Base-by-base conservation (phyloP, 2,329 filamentous ascomycete genomes). In the Trichoderma sp. region DNA sequence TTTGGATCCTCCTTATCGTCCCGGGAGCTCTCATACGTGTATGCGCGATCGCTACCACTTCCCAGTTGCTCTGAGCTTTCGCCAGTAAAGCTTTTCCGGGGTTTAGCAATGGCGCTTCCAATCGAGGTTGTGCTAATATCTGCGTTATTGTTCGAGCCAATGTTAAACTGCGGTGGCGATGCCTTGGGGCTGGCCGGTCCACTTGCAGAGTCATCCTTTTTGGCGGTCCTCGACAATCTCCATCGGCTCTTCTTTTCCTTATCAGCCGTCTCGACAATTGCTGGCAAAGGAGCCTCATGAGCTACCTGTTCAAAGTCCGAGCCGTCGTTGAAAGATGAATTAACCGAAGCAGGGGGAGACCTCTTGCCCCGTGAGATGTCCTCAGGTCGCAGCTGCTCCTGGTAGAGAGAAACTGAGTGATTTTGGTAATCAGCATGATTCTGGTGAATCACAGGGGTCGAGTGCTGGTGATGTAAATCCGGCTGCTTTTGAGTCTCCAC, bases 291-390 rank as follows among this genome's bases (percentile, higher is more conserved):
- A 0, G 78, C 72, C 35, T 93, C 91, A 32, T 93, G 92, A 8
- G 73, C 56, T 10, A 84, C 78, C 69, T 91, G 89, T 70, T 97
- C 93, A 34, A 89, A 76, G 75, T 97, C 93, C 0, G 93, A 97
- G 25, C 90, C 88, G 71, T 96, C 93, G 27, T 94, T 95, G 71
- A 89, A 87, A 0, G 86, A 88, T 32, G 92, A 94, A 72, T 92
- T 88, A 68, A 93, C 83, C 0, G 93, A 97, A 3, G 89, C 87
- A 0, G 91, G 87, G 0, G 92, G 92, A 1, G 93, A 97, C 69
- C 86, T 85, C 70, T 88, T 88, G 0, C 89, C 88, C 71, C 87
- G 89, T 35, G 94, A 76, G 0, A 85, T 76, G 61, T 79, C 76
- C 4, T 78, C 85, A 65, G 82, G 78, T 61, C 83, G 82, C 67